phyloP scores from a whole-genome alignment of 2,329 filamentous ascomycete genomes.

The Phialophora verrucosa region DNA sequence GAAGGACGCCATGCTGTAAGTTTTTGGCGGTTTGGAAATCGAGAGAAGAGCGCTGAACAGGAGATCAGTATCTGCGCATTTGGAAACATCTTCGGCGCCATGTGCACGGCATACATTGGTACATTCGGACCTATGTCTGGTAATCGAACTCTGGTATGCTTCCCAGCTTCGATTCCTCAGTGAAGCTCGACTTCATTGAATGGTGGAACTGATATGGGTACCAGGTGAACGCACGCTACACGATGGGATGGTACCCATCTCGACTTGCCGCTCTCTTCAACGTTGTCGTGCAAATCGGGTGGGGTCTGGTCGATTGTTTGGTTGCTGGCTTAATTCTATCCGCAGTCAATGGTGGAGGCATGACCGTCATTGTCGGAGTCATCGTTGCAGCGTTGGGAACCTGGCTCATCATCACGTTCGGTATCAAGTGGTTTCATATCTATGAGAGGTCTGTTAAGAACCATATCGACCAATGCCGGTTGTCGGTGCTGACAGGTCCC shows the following conservation, averaged over 20 bases:
- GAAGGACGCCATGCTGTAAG: conserved; percentile 19
- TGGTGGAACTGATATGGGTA: background rate
- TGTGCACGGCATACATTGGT: conserved; percentile 64
- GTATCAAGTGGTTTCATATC: conserved; percentile 50
- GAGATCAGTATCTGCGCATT: conserved; percentile 49
- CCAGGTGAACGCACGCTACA: conserved; percentile 51
- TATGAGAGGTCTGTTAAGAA: conserved; percentile 44
- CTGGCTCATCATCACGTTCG: conserved; percentile 48
- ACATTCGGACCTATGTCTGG: conserved; percentile 67
- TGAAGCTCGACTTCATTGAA: background rate
- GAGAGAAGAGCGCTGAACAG: background rate
- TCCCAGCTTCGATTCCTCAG: background rate
- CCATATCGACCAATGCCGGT: background rate
- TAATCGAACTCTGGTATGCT: conserved; percentile 63
- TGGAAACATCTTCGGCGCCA: conserved; percentile 60
- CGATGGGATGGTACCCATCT: conserved; percentile 70
- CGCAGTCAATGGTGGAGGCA: conserved; percentile 46
- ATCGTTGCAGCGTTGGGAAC: conserved; percentile 45
- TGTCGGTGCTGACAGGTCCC: conserved; percentile 6
- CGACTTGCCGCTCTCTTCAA: conserved; percentile 68
- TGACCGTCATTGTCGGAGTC: conserved; percentile 49
- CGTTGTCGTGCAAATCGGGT: conserved; percentile 66
- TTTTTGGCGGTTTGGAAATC: background rate
- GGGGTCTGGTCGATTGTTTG: conserved; percentile 46
- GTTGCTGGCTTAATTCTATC: conserved; percentile 54